phyloP scores from a whole-genome alignment of 2,329 filamentous ascomycete genomes.

The Fusarium compactum region DNA sequence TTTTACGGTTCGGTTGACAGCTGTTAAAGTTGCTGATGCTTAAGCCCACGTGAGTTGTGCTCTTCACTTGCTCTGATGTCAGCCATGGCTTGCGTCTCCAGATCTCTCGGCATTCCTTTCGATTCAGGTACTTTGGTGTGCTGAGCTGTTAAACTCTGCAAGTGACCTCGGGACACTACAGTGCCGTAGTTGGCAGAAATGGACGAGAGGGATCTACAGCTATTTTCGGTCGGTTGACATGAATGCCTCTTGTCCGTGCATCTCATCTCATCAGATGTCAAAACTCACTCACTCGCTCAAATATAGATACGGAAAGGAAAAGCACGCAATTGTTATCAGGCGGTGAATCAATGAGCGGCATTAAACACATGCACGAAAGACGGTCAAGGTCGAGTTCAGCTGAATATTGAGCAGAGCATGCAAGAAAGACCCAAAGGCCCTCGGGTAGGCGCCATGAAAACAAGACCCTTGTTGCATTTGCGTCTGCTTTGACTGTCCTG shows the following conservation, averaged over 20 bases:
- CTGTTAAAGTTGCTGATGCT: slow-evolving; percentile 6
- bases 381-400: slow-evolving; percentile 26
- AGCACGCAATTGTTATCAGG: slow-evolving; percentile 19
- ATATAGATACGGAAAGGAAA: neutral
- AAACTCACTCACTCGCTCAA: neutral
- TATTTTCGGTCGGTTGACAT: slow-evolving; percentile 9
- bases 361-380: slow-evolving; percentile 31
- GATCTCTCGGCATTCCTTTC: slow-evolving; percentile 40
- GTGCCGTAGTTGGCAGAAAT: slow-evolving; percentile 6
- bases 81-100: slow-evolving; percentile 26
- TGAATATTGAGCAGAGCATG: slow-evolving; percentile 25
- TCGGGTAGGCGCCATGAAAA: neutral
- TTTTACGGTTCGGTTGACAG: slow-evolving; percentile 15
- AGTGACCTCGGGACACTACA: slow-evolving; percentile 18
- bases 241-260: neutral
- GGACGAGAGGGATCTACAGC: slow-evolving; percentile 12
- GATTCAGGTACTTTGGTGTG: slow-evolving; percentile 29
- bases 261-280: slow-evolving; percentile 4
- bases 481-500: neutral
- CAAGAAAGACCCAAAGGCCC: neutral
- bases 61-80: slow-evolving; percentile 27
- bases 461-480: slow-evolving; percentile 32
- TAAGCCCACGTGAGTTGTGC: slow-evolving; percentile 23
- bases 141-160: slow-evolving; percentile 10
- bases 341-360: slow-evolving; percentile 35